phyloP scores from a whole-genome alignment of 768 basidiomycete genomes.

The Russula brevipes region DNA sequence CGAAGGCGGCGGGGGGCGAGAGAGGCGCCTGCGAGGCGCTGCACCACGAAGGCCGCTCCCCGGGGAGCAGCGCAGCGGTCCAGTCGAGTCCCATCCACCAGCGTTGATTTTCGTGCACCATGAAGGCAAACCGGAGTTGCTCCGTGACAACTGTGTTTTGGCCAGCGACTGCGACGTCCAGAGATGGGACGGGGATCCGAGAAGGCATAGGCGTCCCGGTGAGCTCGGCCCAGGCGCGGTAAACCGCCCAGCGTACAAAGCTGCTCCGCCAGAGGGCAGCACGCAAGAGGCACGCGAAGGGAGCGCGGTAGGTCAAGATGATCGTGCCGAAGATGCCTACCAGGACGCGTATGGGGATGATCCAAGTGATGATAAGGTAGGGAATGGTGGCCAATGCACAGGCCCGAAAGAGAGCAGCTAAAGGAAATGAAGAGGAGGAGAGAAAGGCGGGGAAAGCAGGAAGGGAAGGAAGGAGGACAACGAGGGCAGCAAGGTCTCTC shows the following conservation, averaged over 20 bases:
- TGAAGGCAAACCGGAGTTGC: constrained; percentile 71
- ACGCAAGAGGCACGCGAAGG: constrained; percentile 56
- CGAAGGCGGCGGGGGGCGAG: constrained; percentile 63
- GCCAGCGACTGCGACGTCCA: constrained; percentile 29
- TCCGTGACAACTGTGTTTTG: constrained; percentile 1
- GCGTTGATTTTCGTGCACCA: constrained; percentile 89
- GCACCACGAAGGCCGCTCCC: constrained; percentile 88
- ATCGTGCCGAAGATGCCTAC: constrained; percentile 55
- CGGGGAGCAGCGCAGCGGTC: constrained; percentile 87
- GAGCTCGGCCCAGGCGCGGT: constrained; percentile 46
- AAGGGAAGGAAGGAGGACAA: constrained; percentile 48
- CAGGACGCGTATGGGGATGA: constrained; percentile 58
- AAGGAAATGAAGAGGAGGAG: constrained; percentile 30
- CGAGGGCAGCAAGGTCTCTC: constrained; percentile 61
- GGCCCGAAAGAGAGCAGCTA: constrained; percentile 47
- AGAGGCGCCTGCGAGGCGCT: constrained; percentile 51
- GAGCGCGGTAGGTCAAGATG: constrained; percentile 58
- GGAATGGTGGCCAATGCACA: constrained; percentile 54
- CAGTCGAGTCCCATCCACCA: constrained; percentile 99
- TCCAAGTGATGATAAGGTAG: constrained; percentile 59
- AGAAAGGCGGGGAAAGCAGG: constrained; percentile 32
- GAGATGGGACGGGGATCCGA: constrained; percentile 30
- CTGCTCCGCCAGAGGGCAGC: constrained; percentile 57
- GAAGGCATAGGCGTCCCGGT: constrained; percentile 50
- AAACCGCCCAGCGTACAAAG: constrained; percentile 60